Conservation (phyloP, 2,329 filamentous ascomycete genomes). For the Fusarium bulbicola region DNA sequence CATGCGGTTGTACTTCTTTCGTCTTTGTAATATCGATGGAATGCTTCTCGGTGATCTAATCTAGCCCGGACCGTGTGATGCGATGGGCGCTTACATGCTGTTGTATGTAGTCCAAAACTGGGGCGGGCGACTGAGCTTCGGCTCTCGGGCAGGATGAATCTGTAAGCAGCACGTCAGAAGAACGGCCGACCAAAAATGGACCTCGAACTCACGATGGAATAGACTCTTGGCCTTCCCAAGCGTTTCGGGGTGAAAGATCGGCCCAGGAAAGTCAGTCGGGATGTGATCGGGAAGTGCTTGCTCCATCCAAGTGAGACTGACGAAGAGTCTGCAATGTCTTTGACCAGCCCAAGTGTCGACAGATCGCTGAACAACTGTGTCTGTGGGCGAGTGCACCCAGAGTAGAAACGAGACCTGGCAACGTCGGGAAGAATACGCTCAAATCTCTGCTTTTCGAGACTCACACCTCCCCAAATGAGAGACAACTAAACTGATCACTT, state of each 20-base stretch:
- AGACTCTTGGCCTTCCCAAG: not conserved
- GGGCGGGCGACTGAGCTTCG: not conserved
- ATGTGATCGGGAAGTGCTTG: not conserved
- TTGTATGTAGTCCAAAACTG: not conserved
- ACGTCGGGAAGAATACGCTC: rapidly evolving
- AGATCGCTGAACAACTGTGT: rapidly evolving
- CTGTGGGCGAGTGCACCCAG: rapidly evolving
- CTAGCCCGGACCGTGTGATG: rapidly evolving
- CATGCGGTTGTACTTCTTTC: rapidly evolving
- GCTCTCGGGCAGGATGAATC: rapidly evolving
- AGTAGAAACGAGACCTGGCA: rapidly evolving
- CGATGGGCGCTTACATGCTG: no score
- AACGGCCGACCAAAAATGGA: rapidly evolving
- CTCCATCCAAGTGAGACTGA: rapidly evolving
- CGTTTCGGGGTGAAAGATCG: rapidly evolving
- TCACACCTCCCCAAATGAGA: not conserved
- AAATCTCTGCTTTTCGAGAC: rapidly evolving
- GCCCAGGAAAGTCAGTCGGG: not conserved
- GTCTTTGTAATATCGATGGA: rapidly evolving
- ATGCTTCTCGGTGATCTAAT: rapidly evolving
- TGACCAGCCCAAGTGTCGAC: not conserved
- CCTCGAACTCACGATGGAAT: rapidly evolving
- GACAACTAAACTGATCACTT: not conserved
- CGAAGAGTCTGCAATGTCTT: rapidly evolving
- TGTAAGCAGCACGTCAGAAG: not conserved